Evolutionary conservation across 2,329 filamentous ascomycete genomes (phyloP), one percentile per base, ranked within the genome.

Genomic region (Colletotrichum cuscutae): DNA sequence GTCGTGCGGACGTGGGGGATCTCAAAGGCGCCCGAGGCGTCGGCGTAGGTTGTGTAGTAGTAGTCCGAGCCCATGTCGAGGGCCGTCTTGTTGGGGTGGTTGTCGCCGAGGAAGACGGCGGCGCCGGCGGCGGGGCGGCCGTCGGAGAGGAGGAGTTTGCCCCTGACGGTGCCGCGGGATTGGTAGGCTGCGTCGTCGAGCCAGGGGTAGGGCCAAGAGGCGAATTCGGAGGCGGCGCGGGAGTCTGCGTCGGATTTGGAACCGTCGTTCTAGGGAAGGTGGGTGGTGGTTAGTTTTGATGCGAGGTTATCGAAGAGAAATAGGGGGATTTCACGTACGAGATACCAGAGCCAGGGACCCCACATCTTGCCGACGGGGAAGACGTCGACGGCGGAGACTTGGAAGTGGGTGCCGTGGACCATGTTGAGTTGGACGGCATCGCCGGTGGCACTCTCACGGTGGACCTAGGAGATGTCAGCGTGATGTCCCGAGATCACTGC

Each of bases 381-480:
- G 1, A 77, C 78, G 61, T 84, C 83, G 24, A 74, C 77, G 54
- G 80, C 79, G 1, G 77, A 79, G 4, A 80, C 82, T 74, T 81
- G 79, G 75, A 85, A 86, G 75, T 86, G 85, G 0, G 86, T 88
- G 42, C 87, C 87, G 74, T 89, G 86, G 42, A 89, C 82, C 84
- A 89, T 87, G 77, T 89, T 89, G 49, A 89, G 79, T 72, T 88
- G 85, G 2, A 89, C 86, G 1, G 83, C 82, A 71, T 89, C 87
- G 5, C 87, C 87, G 0, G 86, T 87, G 6, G 79, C 75, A 4
- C 82, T 86, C 75, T 89, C 86, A 6, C 87, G 84, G 72, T 88
- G 87, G 3, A 88, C 67, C 61, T 60, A 11, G 30, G 2, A 24
- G n/a, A 19, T 46, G 60, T 65, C 9, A 57, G 52, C 32, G 3